These are phyloP conservation scores for Bolboschoenoplectus hybrid DNA, from an alignment of 202 grass and related monocot species.

Conservation along the genomic window DNA sequence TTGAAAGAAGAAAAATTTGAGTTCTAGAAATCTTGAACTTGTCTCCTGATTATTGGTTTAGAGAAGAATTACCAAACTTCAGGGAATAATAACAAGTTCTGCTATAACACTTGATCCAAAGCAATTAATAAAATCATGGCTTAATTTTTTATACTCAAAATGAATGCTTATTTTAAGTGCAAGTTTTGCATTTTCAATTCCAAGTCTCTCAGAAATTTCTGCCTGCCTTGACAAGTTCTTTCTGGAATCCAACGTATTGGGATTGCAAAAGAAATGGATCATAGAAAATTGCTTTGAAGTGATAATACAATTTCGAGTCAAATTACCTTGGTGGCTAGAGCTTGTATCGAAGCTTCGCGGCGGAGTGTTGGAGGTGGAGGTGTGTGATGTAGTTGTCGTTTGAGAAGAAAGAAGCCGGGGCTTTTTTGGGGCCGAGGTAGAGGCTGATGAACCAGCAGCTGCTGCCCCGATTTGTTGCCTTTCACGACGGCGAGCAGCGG, in stretches of 20 bases:
- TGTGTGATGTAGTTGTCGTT: conserved; percentile 78
- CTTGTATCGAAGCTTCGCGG: conserved; percentile 92
- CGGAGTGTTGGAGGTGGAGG: conserved; percentile 93
- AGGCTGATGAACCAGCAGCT: conserved; percentile 46
- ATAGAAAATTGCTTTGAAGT: not conserved
- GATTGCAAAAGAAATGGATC: not conserved
- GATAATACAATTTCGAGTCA: not conserved
- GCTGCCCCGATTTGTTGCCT: conserved; percentile 54
- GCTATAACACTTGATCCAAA: conserved; percentile 32
- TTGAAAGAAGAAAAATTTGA: conserved; percentile 15
- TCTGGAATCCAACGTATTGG: conserved; percentile 4
- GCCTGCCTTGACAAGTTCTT: conserved; percentile 15
- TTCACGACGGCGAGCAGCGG: conserved; percentile 82
- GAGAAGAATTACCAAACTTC: not conserved
- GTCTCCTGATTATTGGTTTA: not conserved
- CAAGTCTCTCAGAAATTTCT: not conserved
- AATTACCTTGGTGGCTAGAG: conserved; percentile 89
- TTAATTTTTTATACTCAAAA: conserved; percentile 11
- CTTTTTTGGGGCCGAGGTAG: conserved; percentile 61
- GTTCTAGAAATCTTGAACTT: not conserved
- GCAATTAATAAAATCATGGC: conserved; percentile 10
- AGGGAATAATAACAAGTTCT: conserved; percentile 22
- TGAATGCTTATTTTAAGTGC: not conserved
- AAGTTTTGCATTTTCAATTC: conserved; percentile 15
- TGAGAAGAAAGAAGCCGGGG: conserved; percentile 77